A percentile compares a stretch with the other conserved stretches of the same genome.
phyloP scores from a whole-genome alignment of 164 flowering plant genomes.

The Vitis cinerea region DNA sequence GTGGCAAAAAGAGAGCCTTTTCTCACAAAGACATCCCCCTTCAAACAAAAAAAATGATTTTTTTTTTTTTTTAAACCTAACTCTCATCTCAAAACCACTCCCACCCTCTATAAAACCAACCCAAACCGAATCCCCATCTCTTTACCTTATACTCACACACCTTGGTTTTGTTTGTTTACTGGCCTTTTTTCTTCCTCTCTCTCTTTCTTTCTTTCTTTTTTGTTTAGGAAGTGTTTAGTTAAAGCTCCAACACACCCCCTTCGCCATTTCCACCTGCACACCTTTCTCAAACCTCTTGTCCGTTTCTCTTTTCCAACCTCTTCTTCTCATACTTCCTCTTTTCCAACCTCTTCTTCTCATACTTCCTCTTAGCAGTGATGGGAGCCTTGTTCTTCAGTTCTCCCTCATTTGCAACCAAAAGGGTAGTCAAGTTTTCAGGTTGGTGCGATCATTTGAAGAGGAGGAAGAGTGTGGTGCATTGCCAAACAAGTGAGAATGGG shows the following conservation, averaged over 20 bases:
- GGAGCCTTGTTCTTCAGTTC: slow-evolving; percentile 45
- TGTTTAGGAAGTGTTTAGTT: slow-evolving; percentile 38
- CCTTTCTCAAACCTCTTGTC: slow-evolving; percentile 2
- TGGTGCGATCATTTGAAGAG: slow-evolving; percentile 17
- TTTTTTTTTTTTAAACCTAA: slow-evolving; percentile 33
- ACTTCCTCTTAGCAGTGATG: slow-evolving; percentile 35
- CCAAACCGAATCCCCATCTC: slow-evolving; percentile 27
- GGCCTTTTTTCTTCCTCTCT: slow-evolving; percentile 20
- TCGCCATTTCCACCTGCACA: slow-evolving; percentile 16
- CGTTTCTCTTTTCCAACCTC: slow-evolving; percentile 6
- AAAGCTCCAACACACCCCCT: slow-evolving; percentile 31
- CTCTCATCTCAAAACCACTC: slow-evolving; percentile 44
- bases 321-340: slow-evolving; percentile 12
- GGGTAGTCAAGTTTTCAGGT: background rate
- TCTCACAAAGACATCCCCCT: background rate
- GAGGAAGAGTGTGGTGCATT: slow-evolving; percentile 31
- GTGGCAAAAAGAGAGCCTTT: slow-evolving; percentile 70
- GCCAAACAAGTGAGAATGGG: slow-evolving; percentile 46
- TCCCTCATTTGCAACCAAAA: slow-evolving; percentile 18
- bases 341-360: slow-evolving; percentile 10
- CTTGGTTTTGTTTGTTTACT: slow-evolving; percentile 47
- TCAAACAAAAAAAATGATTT: background rate
- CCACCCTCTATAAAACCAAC: slow-evolving; percentile 25
- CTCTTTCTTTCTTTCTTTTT: slow-evolving; percentile 17
- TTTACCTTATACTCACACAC: slow-evolving; percentile 7